phyloP scores from a whole-genome alignment of 345 rosid species.

The Litchi chinensis region DNA sequence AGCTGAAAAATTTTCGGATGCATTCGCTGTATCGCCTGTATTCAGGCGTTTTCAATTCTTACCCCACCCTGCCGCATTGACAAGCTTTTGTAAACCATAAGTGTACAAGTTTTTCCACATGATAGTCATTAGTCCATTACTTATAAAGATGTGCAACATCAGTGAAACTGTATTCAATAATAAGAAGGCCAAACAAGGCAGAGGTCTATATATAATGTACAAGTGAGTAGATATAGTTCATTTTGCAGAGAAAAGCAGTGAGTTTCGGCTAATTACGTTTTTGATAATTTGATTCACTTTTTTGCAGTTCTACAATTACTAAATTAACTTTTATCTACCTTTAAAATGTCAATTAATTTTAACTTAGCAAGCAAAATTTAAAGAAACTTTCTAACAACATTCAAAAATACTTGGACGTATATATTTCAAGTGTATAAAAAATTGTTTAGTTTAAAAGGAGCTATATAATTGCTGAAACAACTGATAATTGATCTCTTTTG shows the following conservation, averaged over 20 bases:
- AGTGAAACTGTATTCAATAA: background rate
- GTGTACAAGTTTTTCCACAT: background rate
- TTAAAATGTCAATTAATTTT: too few relatives aligned
- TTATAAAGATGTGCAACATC: background rate
- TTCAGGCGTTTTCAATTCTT: constrained; percentile 38
- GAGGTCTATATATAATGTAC: background rate
- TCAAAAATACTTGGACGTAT: too few relatives aligned
- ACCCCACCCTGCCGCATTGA: constrained; percentile 16
- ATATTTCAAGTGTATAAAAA: too few relatives aligned
- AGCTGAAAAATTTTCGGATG: constrained; percentile 66
- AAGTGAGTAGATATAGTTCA: background rate
- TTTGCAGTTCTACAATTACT: too few relatives aligned
- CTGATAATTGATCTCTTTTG: too few relatives aligned
- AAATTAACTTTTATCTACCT: too few relatives aligned
- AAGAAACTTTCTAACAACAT: too few relatives aligned
- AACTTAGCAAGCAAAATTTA: too few relatives aligned
- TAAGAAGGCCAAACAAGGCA: background rate
- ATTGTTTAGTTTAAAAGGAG: too few relatives aligned
- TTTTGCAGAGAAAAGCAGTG: background rate
- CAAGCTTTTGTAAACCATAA: background rate
- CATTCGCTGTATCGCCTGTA: constrained; percentile 65
- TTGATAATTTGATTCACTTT: background rate
- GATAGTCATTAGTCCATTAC: background rate
- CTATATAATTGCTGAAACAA: too few relatives aligned
- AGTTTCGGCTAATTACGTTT: background rate